Evolutionary conservation across 306 rosid species (phyloP).

Genomic region (Begonia loranthoides): DNA sequence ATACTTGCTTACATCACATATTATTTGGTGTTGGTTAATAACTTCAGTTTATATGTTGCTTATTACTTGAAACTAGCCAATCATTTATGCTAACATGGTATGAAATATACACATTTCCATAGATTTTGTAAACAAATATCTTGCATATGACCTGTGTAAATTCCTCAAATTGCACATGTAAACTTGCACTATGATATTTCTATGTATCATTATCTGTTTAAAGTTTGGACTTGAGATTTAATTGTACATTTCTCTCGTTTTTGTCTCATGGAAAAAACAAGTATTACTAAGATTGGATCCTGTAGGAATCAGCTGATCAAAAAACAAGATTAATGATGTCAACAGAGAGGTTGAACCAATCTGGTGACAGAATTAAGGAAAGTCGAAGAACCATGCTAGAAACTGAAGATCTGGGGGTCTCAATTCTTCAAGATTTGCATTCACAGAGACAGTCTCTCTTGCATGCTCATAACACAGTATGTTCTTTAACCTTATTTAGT

Average conservation of each 20-base stretch:
- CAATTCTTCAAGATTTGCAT: slow-evolving; percentile 91
- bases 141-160: too few species aligned
- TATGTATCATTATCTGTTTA: too few species aligned
- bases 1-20: too few species aligned
- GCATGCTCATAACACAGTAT: slow-evolving; percentile 70
- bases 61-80: too few species aligned
- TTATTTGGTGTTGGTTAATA: too few species aligned
- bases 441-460: slow-evolving; percentile 86
- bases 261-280: not conserved
- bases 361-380: slow-evolving; percentile 70
- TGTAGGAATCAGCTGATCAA: slow-evolving; percentile 89
- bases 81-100: too few species aligned
- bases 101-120: too few species aligned
- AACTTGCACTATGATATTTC: too few species aligned
- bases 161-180: too few species aligned
- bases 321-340: slow-evolving; percentile 59
- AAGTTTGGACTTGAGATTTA: too few species aligned
- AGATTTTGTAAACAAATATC: too few species aligned
- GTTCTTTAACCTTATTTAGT: not conserved
- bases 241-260: not conserved
- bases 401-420: slow-evolving; percentile 97
- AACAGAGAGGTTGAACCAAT: slow-evolving; percentile 66
- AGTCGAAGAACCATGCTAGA: slow-evolving; percentile 94
- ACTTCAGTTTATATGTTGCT: too few species aligned
- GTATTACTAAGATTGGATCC: slow-evolving; percentile 2